Conservation (phyloP, 73 alveolate genomes). For the Paramecium octaurelia region DNA sequence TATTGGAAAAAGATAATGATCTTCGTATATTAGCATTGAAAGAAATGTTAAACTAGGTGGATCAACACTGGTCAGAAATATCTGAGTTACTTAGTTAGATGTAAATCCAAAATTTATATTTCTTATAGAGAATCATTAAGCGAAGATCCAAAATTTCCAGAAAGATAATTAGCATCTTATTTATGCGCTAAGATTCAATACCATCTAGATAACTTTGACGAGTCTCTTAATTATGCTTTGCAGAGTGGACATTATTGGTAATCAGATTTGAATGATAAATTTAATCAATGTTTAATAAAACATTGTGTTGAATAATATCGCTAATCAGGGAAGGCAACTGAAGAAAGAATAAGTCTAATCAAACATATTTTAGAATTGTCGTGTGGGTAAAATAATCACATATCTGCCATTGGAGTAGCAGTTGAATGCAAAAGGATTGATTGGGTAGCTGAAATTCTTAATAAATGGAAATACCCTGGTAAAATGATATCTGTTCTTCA, state of each 20-base stretch:
- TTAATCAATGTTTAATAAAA: conserved; percentile 80
- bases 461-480: neutral
- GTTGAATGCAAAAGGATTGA: neutral
- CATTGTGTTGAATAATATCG: conserved; percentile 91
- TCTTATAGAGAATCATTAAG: conserved; percentile 66
- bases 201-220: conserved; percentile 88
- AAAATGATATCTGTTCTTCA: conserved; percentile 46
- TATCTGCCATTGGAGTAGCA: conserved; percentile 13
- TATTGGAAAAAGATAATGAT: conserved; percentile 49
- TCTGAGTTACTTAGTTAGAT: conserved; percentile 34
- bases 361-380: neutral
- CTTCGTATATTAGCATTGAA: conserved; percentile 18
- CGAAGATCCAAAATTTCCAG: conserved; percentile 77
- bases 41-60: conserved; percentile 29
- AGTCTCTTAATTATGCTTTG: conserved; percentile 90
- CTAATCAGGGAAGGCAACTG: conserved; percentile 40
- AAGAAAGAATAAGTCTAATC: neutral
- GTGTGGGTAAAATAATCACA: neutral
- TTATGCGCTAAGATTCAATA: conserved; percentile 82
- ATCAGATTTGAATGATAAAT: conserved; percentile 77
- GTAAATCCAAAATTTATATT: neutral
- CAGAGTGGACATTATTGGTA: conserved; percentile 85
- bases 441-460: conserved; percentile 52
- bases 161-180: conserved; percentile 74
- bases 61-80: conserved; percentile 57